Evolutionary conservation across 2,329 filamentous ascomycete species (phyloP).

Genomic region (Epichloe elymi): DNA sequence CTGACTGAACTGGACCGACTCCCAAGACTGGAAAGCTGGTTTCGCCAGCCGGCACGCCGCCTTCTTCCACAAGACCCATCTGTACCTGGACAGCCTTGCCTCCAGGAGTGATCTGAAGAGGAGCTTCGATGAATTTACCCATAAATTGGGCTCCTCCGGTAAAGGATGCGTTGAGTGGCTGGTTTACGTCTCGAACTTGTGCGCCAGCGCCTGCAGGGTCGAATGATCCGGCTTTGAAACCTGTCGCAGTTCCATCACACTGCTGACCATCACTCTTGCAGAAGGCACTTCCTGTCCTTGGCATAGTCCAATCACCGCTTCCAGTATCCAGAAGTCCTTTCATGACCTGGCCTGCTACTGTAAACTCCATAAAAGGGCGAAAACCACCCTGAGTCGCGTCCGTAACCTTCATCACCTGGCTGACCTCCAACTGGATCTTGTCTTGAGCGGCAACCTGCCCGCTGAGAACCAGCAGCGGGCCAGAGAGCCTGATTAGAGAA

Average conservation of each 20-base stretch:
- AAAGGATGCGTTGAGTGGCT: not conserved
- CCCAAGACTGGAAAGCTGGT: not conserved
- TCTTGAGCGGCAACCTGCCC: not conserved
- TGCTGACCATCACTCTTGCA: not conserved
- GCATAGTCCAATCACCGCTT: not conserved
- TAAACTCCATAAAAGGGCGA: conserved; percentile 2
- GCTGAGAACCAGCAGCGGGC: conserved; percentile 1
- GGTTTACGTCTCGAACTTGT: not conserved
- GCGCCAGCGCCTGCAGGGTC: not conserved
- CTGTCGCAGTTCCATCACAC: not conserved
- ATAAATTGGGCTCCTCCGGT: not conserved
- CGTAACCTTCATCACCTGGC: not conserved
- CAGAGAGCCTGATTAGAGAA: not conserved
- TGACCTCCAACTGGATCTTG: not conserved
- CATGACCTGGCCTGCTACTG: not conserved
- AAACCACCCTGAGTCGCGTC: not conserved
- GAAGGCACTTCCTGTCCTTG: not conserved
- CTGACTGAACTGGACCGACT: not conserved
- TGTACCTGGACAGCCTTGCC: not conserved
- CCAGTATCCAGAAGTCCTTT: conserved; percentile 3
- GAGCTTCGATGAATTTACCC: not conserved
- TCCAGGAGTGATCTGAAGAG: not conserved
- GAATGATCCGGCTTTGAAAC: not conserved
- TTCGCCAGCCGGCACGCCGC: not conserved
- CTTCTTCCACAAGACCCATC: not conserved